Percentiles rank a stretch among this genome's conserved stretches.
Conservation (phyloP, 805 yeast species). For the Ogataea nitratoaversa region DNA sequence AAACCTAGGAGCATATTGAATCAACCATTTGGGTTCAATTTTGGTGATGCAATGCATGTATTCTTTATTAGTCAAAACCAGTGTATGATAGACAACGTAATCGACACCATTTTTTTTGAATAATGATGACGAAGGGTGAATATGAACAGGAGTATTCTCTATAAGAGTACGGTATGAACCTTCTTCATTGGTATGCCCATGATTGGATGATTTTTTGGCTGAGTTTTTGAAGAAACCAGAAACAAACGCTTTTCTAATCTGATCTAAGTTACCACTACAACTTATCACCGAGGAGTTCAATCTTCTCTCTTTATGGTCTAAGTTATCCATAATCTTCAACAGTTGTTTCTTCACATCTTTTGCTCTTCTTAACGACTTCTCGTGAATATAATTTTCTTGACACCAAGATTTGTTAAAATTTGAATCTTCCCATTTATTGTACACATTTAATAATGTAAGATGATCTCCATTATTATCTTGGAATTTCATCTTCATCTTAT, state of each 20-base stretch:
- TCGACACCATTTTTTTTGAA: conserved; percentile 54
- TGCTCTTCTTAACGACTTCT: conserved; percentile 70
- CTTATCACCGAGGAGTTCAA: conserved; percentile 29
- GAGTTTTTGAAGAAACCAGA: conserved; percentile 67
- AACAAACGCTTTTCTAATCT: conserved; percentile 56
- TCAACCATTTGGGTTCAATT: conserved; percentile 80
- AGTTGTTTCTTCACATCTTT: conserved; percentile 78
- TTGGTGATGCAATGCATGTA: conserved; percentile 86
- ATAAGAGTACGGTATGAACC: conserved; percentile 50
- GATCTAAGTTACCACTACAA: conserved; percentile 53
- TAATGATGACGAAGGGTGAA: conserved; percentile 85
- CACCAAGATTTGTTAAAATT: conserved; percentile 69
- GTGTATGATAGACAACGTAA: conserved; percentile 76
- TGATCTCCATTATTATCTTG: conserved; percentile 81
- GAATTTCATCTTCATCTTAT: conserved; percentile 68
- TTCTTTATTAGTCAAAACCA: conserved; percentile 79
- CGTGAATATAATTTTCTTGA: conserved; percentile 73
- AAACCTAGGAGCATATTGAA: conserved; percentile 66
- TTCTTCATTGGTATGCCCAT: conserved; percentile 37
- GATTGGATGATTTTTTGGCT: conserved; percentile 53
- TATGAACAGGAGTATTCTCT: conserved; percentile 67
- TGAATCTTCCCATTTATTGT: conserved; percentile 66
- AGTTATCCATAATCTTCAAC: conserved; percentile 47
- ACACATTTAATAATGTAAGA: conserved; percentile 75
- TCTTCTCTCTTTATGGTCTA: conserved; percentile 25